These are phyloP conservation scores for Alternaria ventricosa DNA, from an alignment of 2,329 filamentous ascomycete species.

Conservation along the genomic window DNA sequence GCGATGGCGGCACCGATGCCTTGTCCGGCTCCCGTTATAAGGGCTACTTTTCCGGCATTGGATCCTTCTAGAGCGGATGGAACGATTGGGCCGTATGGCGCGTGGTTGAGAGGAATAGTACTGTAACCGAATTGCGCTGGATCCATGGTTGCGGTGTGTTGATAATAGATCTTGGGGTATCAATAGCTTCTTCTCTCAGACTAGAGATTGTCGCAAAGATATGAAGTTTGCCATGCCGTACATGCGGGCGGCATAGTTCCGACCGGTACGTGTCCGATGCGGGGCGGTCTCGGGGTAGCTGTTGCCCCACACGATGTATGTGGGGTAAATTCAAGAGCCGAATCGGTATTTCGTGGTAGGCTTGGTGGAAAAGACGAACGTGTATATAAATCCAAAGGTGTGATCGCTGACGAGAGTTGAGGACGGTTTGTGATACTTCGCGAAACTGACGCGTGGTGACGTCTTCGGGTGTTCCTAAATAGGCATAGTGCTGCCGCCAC, in stretches of 20 bases:
- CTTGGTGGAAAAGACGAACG: neutral
- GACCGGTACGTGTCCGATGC: neutral
- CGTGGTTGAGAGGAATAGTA: slow-evolving; percentile 25
- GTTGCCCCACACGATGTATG: slow-evolving; percentile 6
- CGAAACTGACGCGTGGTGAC: neutral
- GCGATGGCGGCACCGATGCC: slow-evolving; percentile 41
- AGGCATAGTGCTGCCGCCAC: neutral
- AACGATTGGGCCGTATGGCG: slow-evolving; percentile 25
- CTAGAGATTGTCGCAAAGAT: neutral
- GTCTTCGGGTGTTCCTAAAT: neutral
- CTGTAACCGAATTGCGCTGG: slow-evolving; percentile 31
- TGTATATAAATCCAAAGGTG: no score
- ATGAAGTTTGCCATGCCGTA: neutral
- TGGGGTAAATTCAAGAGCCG: slow-evolving; percentile 3
- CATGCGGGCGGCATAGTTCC: neutral
- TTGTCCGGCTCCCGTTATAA: slow-evolving; percentile 37
- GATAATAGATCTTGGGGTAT: neutral
- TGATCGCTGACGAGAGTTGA: neutral
- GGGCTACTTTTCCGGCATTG: slow-evolving; percentile 33
- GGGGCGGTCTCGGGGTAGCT: slow-evolving; percentile 6
- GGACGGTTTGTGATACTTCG: neutral
- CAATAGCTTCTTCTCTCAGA: no score
- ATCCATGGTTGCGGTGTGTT: slow-evolving; percentile 18
- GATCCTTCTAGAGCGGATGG: slow-evolving; percentile 19
- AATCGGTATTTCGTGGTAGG: neutral